Base-by-base conservation (phyloP, 2,329 filamentous ascomycete species). In the Fusarium buxicola region DNA sequence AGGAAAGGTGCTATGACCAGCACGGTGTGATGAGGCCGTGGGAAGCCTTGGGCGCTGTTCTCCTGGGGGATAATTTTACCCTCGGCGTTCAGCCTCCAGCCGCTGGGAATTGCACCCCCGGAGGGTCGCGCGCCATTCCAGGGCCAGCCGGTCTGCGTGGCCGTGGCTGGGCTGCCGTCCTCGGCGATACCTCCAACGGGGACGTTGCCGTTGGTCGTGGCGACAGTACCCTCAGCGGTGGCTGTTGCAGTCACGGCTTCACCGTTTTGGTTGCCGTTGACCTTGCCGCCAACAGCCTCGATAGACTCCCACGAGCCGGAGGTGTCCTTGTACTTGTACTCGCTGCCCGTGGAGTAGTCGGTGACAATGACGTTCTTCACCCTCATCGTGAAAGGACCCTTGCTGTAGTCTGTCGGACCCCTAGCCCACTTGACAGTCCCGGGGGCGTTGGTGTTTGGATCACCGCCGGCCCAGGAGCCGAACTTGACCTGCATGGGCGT, bases 401-500 rank as follows among this genome's bases (percentile, higher is more conserved):
- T 73, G 55, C 84, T 83, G 80, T 95, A 99, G 78, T 97, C 88
- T 44, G 92, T 97, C 44, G 86, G 84, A 12, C 95, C 95, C 52
- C 90, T 86, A 54, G 95, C 92, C 95, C 95, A 99, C 65, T 87
- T 82, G 70, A 98, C 92, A 13, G 94, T 98, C 55, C 95, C 95
- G 12, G 83, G 75, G 1, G 88, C 73, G 76, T 98, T 97, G 62
- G 64, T 63, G 69, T 82, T 83, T 1, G 92, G 78, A 76, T 98
- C 95, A 68, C 95, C 95, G 72, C 93, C 95, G 49, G 92, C 89
- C 95, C 95, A 99, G 54, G 90, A 82, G 59, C 95, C 95, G 69
- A 98, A 88, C 78, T 94, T 96, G 78, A 98, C 80, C 78, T 93
- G 90, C 92, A 97, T 97, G 5, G 95, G 95, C 1, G 93, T 93